These are phyloP conservation scores for Coleophoma crateriformis DNA, from an alignment of 2,329 filamentous ascomycete genomes.

Conservation along the genomic window DNA sequence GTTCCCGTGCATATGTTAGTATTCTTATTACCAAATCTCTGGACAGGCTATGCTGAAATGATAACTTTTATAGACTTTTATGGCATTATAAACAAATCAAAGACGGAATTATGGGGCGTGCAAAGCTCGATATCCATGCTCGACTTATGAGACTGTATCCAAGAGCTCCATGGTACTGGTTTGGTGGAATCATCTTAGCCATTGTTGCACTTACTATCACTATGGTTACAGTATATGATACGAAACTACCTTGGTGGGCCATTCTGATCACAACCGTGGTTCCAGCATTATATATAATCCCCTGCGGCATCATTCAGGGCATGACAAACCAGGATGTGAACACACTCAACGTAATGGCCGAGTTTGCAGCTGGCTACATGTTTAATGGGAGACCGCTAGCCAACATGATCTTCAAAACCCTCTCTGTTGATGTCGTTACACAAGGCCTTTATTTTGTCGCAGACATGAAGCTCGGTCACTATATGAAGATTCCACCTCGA, in stretches of 20 bases:
- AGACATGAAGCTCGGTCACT: slow-evolving; percentile 44
- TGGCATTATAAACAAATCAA: slow-evolving; percentile 62
- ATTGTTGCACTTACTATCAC: slow-evolving; percentile 25
- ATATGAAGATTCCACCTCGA: slow-evolving; percentile 40
- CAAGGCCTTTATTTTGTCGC: slow-evolving; percentile 31
- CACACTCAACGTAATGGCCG: slow-evolving; percentile 61
- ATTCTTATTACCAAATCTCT: too few relatives aligned
- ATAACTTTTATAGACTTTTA: slow-evolving; percentile 31
- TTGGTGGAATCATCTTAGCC: slow-evolving; percentile 25
- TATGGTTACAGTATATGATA: slow-evolving; percentile 26
- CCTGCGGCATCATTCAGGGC: slow-evolving; percentile 32
- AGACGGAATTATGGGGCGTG: slow-evolving; percentile 22
- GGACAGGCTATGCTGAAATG: too few relatives aligned
- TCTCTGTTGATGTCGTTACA: slow-evolving; percentile 34
- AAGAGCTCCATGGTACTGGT: slow-evolving; percentile 52
- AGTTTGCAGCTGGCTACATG: slow-evolving; percentile 68
- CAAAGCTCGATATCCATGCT: slow-evolving; percentile 44
- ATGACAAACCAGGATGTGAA: slow-evolving; percentile 43
- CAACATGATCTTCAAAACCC: slow-evolving; percentile 73
- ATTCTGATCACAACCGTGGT: slow-evolving; percentile 19
- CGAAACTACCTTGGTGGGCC: slow-evolving; percentile 24
- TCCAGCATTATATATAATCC: slow-evolving; percentile 23
- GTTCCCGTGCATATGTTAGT: slow-evolving; percentile 54
- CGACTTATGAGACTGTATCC: slow-evolving; percentile 51
- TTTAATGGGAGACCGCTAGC: slow-evolving; percentile 57